Evolutionary conservation across 208 protist species (phyloP).

Genomic region (Borovskyia barvae): DNA sequence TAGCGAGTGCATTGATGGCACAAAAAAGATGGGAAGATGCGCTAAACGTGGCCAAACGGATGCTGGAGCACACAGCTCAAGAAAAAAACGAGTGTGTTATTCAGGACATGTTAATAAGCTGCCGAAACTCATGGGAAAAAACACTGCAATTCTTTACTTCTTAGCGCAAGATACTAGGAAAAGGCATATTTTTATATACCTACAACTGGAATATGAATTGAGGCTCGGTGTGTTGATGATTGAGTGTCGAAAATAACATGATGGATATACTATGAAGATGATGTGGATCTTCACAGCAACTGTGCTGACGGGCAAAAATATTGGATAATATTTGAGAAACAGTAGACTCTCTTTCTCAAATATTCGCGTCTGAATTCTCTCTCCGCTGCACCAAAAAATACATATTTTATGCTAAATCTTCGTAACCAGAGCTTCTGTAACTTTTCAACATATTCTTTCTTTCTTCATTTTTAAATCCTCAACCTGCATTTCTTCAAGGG

Average conservation of each 20-base stretch:
- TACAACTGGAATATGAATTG: no score
- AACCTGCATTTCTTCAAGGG: not conserved
- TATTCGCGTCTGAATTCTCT: no score
- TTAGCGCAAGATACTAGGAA: no score
- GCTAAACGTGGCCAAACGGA: slow-evolving; percentile 10
- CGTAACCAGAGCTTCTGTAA: not conserved
- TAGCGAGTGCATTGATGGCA: slow-evolving; percentile 6
- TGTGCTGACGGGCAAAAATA: no score
- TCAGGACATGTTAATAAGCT: slow-evolving; percentile 3
- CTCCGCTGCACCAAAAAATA: no score
- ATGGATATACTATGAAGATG: no score
- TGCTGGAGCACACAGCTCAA: not conserved
- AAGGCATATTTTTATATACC: no score
- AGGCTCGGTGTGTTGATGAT: no score
- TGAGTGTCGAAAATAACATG: no score
- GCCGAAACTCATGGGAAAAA: slow-evolving; percentile 12
- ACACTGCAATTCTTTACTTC: slow-evolving; percentile 22
- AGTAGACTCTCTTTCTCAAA: no score
- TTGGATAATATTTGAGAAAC: no score
- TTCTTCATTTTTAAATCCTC: slow-evolving; percentile 5
- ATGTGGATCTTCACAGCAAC: no score
- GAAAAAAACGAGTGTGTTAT: slow-evolving; percentile 14
- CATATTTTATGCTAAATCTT: not conserved
- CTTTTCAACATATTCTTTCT: slow-evolving; percentile 2
- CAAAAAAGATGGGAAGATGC: slow-evolving; percentile 25